Evolutionary conservation across 768 basidiomycete species (phyloP).

Genomic region (Auricularia cornea): DNA sequence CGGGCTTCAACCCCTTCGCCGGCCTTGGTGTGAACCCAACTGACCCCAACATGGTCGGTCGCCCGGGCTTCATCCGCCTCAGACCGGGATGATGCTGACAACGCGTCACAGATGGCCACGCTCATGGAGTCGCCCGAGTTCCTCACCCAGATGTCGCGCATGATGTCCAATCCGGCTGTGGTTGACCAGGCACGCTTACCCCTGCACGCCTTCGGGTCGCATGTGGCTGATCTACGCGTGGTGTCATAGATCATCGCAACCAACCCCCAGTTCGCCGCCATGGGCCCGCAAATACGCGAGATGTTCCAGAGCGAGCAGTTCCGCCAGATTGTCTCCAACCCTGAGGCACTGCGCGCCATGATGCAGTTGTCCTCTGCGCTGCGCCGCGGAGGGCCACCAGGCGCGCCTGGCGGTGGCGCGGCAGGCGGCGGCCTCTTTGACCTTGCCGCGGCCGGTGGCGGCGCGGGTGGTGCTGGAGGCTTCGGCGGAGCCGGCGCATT

Average conservation of each 20-base stretch:
- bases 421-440: slow-evolving; percentile 12
- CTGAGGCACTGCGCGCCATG: slow-evolving; percentile 65
- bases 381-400: slow-evolving; percentile 25
- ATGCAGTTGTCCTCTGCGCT: slow-evolving; percentile 61
- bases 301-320: slow-evolving; percentile 72
- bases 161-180: slow-evolving; percentile 84
- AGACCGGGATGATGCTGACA: neutral
- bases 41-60: slow-evolving; percentile 78
- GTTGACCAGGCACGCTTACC: slow-evolving; percentile 50
- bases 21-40: slow-evolving; percentile 85
- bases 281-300: slow-evolving; percentile 75
- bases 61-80: neutral
- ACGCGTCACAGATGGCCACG: slow-evolving; percentile 50
- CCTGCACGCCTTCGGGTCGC: neutral
- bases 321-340: slow-evolving; percentile 75
- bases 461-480: slow-evolving; percentile 16
- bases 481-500: slow-evolving; percentile 6
- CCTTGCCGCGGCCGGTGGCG: slow-evolving; percentile 11
- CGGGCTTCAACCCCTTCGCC: slow-evolving; percentile 86
- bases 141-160: slow-evolving; percentile 74
- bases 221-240: neutral
- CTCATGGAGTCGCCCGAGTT: slow-evolving; percentile 86
- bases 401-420: slow-evolving; percentile 7
- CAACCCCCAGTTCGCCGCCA: slow-evolving; percentile 66
- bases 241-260: slow-evolving; percentile 56